Base-by-base conservation (phyloP, 257 asterid species). In the Forsythia viridissima region DNA sequence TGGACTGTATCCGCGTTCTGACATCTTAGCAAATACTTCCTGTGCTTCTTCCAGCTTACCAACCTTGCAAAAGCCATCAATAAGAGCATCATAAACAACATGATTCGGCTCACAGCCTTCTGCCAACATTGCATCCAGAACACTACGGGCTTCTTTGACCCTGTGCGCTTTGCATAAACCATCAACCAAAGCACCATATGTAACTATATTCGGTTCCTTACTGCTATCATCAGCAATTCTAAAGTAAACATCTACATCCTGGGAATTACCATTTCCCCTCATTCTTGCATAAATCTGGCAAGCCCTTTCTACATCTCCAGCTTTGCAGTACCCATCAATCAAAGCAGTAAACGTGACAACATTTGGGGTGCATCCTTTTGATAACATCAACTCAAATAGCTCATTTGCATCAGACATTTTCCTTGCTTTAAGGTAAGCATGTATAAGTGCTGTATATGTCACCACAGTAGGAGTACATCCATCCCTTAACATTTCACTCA, bases 21-120 rank as follows among this genome's bases (percentile, higher is more conserved):
- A 85, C 98, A 95, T 92, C 84, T 88, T 89, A 65, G 92, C 80
- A 86, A 90, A 89, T 36, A 95, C 85, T 85, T 90, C 92, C 46
- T 93, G 98, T 52, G 99, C 98, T 84, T 95, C 99, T 70, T 93
- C 97, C 68, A 93, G 90, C 84, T 92, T 92, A 59, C 96, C 99
- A 61, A 85, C 91, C 87, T 95, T 95, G 90, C 99, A 93, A 80
- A 91, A 88, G 68, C 99, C 99, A 76, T 95, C 98, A 72, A 95
- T 91, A 40, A 95, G 93, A 76, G 99, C 97, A 80, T 91, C 96
- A 87, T 89, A 93, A 44, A 95, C 92, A 66, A 89, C 82, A 78
- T 90, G 90, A 86, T 95, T 93, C 39, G 99, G 97, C 80, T 85
- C 91, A 76, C 90, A 89, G 42, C 97, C 97, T 80, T 83, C 91